phyloP scores from a whole-genome alignment of 2,329 filamentous ascomycete species.

The Cladosporium sp. region DNA sequence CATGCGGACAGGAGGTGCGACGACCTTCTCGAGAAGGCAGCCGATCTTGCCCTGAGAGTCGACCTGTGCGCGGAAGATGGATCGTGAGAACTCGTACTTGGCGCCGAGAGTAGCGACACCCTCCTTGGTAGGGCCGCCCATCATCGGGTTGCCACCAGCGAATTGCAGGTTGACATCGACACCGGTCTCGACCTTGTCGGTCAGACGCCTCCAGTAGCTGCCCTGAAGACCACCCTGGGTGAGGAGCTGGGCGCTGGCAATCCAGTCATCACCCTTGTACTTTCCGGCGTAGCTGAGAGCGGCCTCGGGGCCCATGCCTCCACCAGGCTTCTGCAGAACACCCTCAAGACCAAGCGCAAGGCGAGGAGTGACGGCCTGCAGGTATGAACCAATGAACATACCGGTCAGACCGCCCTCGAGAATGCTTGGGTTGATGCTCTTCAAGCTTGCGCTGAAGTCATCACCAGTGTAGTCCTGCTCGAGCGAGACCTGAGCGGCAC shows the following conservation, averaged over 20 bases:
- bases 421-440: conserved; percentile 91
- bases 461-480: conserved; percentile 93
- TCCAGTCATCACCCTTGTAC: conserved; percentile 91
- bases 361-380: conserved; percentile 86
- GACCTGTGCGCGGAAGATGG: conserved; percentile 91
- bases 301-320: conserved; percentile 86
- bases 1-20: conserved; percentile 87
- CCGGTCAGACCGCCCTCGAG: conserved; percentile 91
- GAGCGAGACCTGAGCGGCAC: conserved; percentile 85
- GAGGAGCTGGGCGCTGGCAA: conserved; percentile 85
- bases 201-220: conserved; percentile 90
- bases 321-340: conserved; percentile 85
- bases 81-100: conserved; percentile 97
- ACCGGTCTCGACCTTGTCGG: conserved; percentile 93
- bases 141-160: conserved; percentile 63
- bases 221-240: conserved; percentile 85
- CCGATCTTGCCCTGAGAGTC: conserved; percentile 93
- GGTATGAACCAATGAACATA: conserved; percentile 92
- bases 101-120: conserved; percentile 88
- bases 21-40: conserved; percentile 91
- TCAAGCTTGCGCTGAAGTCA: conserved; percentile 91
- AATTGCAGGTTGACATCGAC: conserved; percentile 91
- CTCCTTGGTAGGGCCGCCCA: conserved; percentile 74
- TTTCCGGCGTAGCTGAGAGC: conserved; percentile 85
- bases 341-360: conserved; percentile 87